Conservation (phyloP, 768 basidiomycete genomes). For the Phylloporus sp. region DNA sequence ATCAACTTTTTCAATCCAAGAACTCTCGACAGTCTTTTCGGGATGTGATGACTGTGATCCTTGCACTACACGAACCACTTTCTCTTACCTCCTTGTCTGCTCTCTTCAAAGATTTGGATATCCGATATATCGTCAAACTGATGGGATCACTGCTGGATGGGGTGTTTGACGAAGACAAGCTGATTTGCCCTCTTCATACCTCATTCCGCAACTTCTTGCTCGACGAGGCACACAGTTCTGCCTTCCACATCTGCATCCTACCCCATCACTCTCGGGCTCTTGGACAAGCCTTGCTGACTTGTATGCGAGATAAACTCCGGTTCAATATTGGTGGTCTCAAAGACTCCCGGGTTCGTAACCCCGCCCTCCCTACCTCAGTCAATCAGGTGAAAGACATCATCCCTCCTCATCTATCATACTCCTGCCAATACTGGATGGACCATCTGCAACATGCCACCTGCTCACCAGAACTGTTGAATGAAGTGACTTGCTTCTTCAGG, state of each 20-base stretch:
- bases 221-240: neutral
- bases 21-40: neutral
- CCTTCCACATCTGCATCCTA: neutral
- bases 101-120: neutral
- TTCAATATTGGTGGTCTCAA: neutral
- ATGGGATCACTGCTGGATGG: neutral
- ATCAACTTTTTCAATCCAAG: neutral
- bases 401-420: too few relatives aligned
- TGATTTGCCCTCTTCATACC: neutral
- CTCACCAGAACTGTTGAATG: neutral
- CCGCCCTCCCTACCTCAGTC: neutral
- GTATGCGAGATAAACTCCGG: neutral
- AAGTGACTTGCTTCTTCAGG: neutral
- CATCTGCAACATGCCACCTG: neutral
- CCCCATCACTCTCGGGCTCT: neutral
- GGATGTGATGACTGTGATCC: neutral
- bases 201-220: too few relatives aligned
- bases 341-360: neutral
- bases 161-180: neutral
- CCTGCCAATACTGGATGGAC: too few relatives aligned
- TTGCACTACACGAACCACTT: neutral
- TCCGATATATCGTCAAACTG: neutral
- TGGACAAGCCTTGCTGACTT: neutral
- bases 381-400: neutral
- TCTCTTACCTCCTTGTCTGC: neutral